Evolutionary conservation across 768 basidiomycete species (phyloP).

Genomic region (Grammothele lineata): DNA sequence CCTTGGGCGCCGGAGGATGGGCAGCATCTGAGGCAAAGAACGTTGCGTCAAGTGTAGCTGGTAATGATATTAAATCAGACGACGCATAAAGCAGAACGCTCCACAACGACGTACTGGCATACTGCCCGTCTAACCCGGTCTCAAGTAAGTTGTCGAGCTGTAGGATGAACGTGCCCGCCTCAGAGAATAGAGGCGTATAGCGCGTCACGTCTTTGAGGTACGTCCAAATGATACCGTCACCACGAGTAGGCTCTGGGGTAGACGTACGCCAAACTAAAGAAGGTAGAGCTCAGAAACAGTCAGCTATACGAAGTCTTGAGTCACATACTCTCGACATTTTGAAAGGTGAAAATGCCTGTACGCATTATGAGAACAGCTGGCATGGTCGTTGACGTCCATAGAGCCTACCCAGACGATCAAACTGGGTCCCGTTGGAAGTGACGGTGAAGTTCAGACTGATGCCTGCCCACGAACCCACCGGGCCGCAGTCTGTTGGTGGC

Average conservation of each 20-base stretch:
- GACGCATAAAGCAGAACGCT: too few species aligned
- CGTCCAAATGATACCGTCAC: conserved; percentile 76
- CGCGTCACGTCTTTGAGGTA: conserved; percentile 72
- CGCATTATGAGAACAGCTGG: not conserved
- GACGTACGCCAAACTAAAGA: conserved; percentile 71
- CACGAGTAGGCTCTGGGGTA: conserved; percentile 66
- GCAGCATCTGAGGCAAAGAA: conserved; percentile 57
- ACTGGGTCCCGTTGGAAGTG: conserved; percentile 75
- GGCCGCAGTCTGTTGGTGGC: conserved; percentile 70
- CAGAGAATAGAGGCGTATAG: conserved; percentile 65
- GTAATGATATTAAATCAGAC: too few species aligned
- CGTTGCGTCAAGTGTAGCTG: conserved; percentile 67
- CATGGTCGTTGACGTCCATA: not conserved
- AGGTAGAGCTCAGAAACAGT: not conserved
- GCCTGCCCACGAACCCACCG: conserved; percentile 67
- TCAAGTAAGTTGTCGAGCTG: conserved; percentile 69
- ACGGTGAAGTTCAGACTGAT: conserved; percentile 75
- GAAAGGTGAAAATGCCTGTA: conserved; percentile 62
- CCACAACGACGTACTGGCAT: conserved; percentile 46
- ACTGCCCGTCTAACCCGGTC: conserved; percentile 56
- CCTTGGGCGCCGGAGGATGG: conserved; percentile 55
- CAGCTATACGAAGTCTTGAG: too few species aligned
- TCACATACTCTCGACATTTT: conserved; percentile 68
- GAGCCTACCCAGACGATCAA: conserved; percentile 44
- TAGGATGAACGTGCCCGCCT: conserved; percentile 65